A percentile compares a stretch with the other conserved stretches of the same genome.
Conservation (phyloP, 805 yeast species). For the Kregervanrija pseudodelftensis region DNA sequence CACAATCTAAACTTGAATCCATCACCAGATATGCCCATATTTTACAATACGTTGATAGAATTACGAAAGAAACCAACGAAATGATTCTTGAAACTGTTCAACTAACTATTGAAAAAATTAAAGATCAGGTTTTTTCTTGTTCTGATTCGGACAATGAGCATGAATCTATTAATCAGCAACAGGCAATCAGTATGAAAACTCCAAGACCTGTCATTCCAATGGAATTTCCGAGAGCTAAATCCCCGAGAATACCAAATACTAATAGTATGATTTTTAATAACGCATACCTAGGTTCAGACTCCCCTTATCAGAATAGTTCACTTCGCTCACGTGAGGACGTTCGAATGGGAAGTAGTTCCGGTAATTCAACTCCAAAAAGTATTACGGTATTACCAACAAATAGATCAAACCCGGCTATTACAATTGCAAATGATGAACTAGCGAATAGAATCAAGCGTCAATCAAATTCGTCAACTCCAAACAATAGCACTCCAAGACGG, state of each 20-base stretch:
- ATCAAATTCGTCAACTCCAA: conserved; percentile 15
- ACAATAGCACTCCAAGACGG: conserved; percentile 44
- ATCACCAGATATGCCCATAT: conserved; percentile 67
- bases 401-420: conserved; percentile 23
- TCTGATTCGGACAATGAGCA: conserved; percentile 19
- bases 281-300: conserved; percentile 14
- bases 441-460: conserved; percentile 4
- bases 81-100: conserved; percentile 57
- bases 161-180: conserved; percentile 7
- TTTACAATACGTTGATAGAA: conserved; percentile 64
- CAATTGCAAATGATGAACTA: conserved; percentile 11
- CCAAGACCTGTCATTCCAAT: conserved; percentile 12
- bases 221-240: conserved; percentile 16
- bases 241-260: conserved; percentile 4
- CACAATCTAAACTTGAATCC: conserved; percentile 60
- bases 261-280: conserved; percentile 17
- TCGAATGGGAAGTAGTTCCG: conserved; percentile 8
- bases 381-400: conserved; percentile 9
- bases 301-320: not conserved
- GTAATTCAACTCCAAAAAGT: conserved; percentile 18
- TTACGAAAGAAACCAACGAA: conserved; percentile 71
- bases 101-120: conserved; percentile 52
- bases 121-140: conserved; percentile 24
- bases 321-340: conserved; percentile 2
- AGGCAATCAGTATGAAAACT: conserved; percentile 1